Conservation (phyloP, 179 eudicot genomes). For the Sideroxylon spinosum region DNA sequence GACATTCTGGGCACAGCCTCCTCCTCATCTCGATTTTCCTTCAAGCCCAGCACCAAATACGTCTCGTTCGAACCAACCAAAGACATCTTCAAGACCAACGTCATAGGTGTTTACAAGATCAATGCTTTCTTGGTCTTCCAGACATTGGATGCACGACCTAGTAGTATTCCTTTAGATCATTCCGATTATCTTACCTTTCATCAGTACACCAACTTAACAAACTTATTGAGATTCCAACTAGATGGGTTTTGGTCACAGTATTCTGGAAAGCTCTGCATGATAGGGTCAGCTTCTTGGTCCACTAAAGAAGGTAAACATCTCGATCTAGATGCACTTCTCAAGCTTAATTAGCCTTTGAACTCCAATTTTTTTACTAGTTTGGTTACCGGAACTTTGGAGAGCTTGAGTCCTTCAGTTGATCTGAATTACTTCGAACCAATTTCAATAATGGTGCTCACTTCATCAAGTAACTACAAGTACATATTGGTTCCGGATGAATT, state of each 20-base stretch:
- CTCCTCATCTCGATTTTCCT: background rate
- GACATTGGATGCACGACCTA: background rate
- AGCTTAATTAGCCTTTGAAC: constrained; percentile 18
- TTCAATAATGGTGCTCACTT: constrained; percentile 12
- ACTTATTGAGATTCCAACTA: constrained; percentile 11
- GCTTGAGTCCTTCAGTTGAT: constrained; percentile 20
- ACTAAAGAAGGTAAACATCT: constrained; percentile 12
- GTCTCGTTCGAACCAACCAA: background rate
- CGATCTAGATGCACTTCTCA: constrained; percentile 26
- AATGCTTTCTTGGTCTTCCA: constrained; percentile 1
- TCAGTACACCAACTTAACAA: background rate
- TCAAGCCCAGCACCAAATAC: background rate
- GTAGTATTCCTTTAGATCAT: background rate
- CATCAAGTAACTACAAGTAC: constrained; percentile 18
- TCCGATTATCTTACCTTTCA: background rate
- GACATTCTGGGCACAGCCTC: constrained; percentile 12
- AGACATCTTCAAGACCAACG: background rate
- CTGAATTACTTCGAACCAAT: constrained; percentile 25
- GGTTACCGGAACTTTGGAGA: constrained; percentile 29
- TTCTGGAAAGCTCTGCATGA: constrained; percentile 32
- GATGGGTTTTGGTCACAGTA: constrained; percentile 33
- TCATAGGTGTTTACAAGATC: constrained; percentile 11
- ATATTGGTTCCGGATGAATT: constrained; percentile 15
- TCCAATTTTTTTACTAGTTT: constrained; percentile 14
- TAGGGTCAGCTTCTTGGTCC: constrained; percentile 28